phyloP scores from a whole-genome alignment of 1,284 basidiomycete species.

The Fomitiporia mediterranea region DNA sequence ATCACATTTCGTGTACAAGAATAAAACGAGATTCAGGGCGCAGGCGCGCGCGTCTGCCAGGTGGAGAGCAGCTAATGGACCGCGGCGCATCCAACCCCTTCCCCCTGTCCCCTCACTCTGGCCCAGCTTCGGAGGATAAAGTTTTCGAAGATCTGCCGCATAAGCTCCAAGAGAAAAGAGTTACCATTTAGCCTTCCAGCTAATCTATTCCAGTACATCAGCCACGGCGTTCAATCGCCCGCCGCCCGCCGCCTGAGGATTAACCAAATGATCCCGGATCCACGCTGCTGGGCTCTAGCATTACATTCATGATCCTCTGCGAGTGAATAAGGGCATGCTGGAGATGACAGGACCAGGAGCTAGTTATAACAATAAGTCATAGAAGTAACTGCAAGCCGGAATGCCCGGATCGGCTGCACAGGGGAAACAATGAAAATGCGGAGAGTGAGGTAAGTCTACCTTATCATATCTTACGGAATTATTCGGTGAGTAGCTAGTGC shows the following conservation, averaged over 20 bases:
- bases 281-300: neutral
- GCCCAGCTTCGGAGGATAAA: neutral
- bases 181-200: conserved; percentile 21
- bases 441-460: too few relatives aligned
- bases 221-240: conserved; percentile 4
- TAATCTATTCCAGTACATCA: conserved; percentile 10
- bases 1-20: neutral
- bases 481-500: too few relatives aligned
- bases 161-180: conserved; percentile 19
- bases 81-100: neutral
- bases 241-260: neutral
- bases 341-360: neutral
- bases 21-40: neutral
- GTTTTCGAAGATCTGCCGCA: conserved; percentile 14
- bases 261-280: conserved; percentile 8
- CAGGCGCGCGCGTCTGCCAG: neutral
- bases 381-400: neutral
- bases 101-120: neutral
- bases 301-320: neutral
- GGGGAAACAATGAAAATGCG: too few relatives aligned
- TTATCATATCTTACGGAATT: too few relatives aligned
- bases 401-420: too few relatives aligned
- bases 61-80: neutral
- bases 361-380: neutral
- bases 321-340: neutral